Base-by-base conservation (phyloP, 2,329 filamentous ascomycete genomes). In the Coleophoma cylindrospora region DNA sequence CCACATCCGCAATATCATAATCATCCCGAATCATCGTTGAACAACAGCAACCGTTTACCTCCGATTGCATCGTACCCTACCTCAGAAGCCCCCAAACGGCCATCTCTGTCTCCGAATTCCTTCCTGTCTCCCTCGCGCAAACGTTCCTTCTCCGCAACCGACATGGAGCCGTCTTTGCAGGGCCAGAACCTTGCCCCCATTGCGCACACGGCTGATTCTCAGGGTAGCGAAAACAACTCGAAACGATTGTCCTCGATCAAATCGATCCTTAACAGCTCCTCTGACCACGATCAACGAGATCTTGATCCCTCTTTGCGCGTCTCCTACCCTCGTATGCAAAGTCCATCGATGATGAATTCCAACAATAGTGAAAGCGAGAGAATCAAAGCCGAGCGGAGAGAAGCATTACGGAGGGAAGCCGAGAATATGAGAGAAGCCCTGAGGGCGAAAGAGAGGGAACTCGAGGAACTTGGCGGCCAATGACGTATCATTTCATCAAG, bases 221-320 rank as follows among this genome's bases (percentile, higher is more conserved):
- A n/a, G 68, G 70, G 2, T 68, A 72, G 21, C n/a, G 41, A 44
- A 10, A 75, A 81, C 22, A 69, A 68, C 36, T 68, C 80, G 40
- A 77, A 86, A 63, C 81, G 87, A 13, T 69, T 90, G 4, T 88
- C 84, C 15, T 89, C 86, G 3, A 91, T 91, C 54, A 87, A 84
- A 56, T 87, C 86, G 5, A 85, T 91, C 41, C 70, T 91, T 12
- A 91, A 90, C 55, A 62, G 59, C 5, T 59, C 50, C 48, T 43
- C 53, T 11, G 59, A 61, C 37, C 40, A 51, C 1, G 60, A 61
- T 33, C 45, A 50, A 34, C 43, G 40, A n/a, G 40, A 43, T 6
- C 17, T 38, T 17, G 37, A 48, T 21, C 37, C 41, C 10, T 27
- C 19, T 33, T 27, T 44, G 14, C 21, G 41, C n/a, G 41, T 14